These are phyloP conservation scores for Capsella bursapastoris DNA, from an alignment of 345 rosid genomes.

Conservation along the genomic window DNA sequence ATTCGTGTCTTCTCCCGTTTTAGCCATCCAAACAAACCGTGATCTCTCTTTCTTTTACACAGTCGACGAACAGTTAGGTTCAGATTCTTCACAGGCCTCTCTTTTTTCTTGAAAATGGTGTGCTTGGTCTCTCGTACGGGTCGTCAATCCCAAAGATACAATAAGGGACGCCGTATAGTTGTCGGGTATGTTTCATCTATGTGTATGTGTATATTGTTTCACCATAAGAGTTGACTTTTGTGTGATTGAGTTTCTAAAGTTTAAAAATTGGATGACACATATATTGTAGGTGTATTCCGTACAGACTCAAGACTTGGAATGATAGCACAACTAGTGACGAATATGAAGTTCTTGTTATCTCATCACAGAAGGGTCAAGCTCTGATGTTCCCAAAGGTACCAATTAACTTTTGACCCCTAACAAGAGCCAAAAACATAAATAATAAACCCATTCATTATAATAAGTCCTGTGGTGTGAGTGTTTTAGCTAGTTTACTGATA, in stretches of 20 bases:
- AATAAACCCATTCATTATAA: background rate
- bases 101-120: constrained; percentile 40
- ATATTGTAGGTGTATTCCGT: constrained; percentile 74
- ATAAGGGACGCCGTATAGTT: constrained; percentile 78
- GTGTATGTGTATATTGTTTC: background rate
- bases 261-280: background rate
- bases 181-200: constrained; percentile 64
- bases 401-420: background rate
- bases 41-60: constrained; percentile 12
- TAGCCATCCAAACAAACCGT: constrained; percentile 7
- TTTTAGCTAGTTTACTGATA: background rate
- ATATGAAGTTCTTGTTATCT: constrained; percentile 70
- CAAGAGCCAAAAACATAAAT: background rate
- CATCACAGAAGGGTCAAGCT: constrained; percentile 81
- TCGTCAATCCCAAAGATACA: constrained; percentile 75
- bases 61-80: background rate
- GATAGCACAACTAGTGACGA: constrained; percentile 51
- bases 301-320: constrained; percentile 52
- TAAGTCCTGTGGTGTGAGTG: background rate
- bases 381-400: constrained; percentile 90
- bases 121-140: constrained; percentile 80
- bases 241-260: constrained; percentile 1
- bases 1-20: constrained; percentile 5
- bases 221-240: background rate
- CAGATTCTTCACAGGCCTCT: constrained; percentile 19